These are phyloP conservation scores for Persicaria tinctoria DNA, from an alignment of 148 eudicot genomes.

Conservation along the genomic window DNA sequence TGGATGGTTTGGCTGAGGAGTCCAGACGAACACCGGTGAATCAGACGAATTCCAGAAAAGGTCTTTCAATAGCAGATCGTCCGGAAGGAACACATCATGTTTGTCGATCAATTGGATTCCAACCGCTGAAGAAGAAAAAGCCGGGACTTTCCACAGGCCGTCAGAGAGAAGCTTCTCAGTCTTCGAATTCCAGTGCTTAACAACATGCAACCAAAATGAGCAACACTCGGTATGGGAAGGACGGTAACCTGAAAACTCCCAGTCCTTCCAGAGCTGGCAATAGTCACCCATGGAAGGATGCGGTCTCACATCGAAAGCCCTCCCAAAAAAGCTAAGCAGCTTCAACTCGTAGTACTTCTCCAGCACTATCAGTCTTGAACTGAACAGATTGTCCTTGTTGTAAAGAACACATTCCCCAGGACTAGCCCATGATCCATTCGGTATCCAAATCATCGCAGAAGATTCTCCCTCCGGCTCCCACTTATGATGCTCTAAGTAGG, in stretches of 20 bases:
- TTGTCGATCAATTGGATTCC: constrained; percentile 31
- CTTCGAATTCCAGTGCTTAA: constrained; percentile 17
- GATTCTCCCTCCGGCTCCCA: constrained; percentile 31
- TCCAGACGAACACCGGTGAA: constrained; percentile 48
- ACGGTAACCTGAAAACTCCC: constrained; percentile 37
- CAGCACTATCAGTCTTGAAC: constrained; percentile 29
- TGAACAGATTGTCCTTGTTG: constrained; percentile 40
- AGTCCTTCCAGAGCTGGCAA: constrained; percentile 52
- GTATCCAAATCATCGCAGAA: constrained; percentile 35
- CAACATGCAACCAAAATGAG: constrained; percentile 48
- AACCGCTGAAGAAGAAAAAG: constrained; percentile 19
- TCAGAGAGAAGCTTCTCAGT: constrained; percentile 23
- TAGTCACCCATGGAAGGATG: constrained; percentile 45
- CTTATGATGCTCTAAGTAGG: constrained; percentile 20
- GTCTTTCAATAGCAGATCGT: constrained; percentile 51
- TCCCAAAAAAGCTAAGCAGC: constrained; percentile 34
- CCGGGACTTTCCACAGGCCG: constrained; percentile 43
- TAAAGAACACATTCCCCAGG: constrained; percentile 45
- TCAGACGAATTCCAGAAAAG: constrained; percentile 30
- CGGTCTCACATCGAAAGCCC: constrained; percentile 30
- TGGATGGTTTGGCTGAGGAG: constrained; percentile 28
- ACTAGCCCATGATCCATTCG: constrained; percentile 38
- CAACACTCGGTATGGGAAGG: constrained; percentile 29
- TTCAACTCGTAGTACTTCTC: constrained; percentile 30
- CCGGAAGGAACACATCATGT: constrained; percentile 45